Evolutionary conservation across 2,329 filamentous ascomycete genomes (phyloP).

Genomic region (Lachnellula cervina): DNA sequence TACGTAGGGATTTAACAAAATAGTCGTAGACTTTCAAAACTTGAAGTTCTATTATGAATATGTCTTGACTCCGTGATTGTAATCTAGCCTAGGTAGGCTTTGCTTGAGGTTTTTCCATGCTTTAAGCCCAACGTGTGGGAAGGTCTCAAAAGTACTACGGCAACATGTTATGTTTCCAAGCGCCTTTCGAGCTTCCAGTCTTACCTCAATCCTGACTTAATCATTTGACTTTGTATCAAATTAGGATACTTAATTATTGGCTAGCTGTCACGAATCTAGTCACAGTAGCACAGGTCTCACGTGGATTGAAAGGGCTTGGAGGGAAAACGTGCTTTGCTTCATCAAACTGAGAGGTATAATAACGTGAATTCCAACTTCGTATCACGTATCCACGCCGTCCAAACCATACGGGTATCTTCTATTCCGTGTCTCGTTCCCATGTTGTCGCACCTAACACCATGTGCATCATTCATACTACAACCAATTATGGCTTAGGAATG

Average conservation of each 20-base stretch:
- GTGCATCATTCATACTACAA: neutral
- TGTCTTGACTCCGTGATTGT: no score
- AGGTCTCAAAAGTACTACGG: no score
- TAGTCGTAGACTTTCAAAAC: neutral
- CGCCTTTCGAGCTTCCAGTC: no score
- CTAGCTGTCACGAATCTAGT: neutral
- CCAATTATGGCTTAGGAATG: constrained; percentile 74
- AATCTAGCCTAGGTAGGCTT: no score
- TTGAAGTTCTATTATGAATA: neutral
- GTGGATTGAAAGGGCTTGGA: neutral
- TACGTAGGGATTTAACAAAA: constrained; percentile 11
- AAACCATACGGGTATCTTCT: neutral
- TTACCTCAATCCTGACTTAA: no score
- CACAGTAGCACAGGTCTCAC: neutral
- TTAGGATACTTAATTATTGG: no score
- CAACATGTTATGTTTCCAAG: no score
- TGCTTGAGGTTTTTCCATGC: neutral
- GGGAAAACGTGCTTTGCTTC: neutral
- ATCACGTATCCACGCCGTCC: neutral
- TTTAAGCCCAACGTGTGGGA: neutral
- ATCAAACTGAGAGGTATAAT: neutral
- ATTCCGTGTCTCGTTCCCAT: neutral
- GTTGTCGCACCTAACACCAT: neutral
- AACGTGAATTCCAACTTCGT: no score
- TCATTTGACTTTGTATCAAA: no score